phyloP scores from a whole-genome alignment of 73 alveolate species.

The Paramecium octaurelia region DNA sequence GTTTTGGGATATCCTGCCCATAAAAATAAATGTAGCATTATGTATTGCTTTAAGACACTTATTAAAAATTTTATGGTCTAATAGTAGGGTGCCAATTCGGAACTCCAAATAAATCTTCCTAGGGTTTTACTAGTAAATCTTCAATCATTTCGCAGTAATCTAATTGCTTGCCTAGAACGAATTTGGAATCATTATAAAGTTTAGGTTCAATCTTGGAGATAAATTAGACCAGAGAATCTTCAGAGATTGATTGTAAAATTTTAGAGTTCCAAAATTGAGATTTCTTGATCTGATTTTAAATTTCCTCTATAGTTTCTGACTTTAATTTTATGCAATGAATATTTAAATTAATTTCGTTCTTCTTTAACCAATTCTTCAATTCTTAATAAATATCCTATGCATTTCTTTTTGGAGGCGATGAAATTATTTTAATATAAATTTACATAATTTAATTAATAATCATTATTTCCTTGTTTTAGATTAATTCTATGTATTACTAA shows the following conservation, averaged over 20 bases:
- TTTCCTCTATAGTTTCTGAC: not conserved
- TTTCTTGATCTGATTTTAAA: not conserved
- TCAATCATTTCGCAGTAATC: slow-evolving; percentile 1
- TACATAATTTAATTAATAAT: not conserved
- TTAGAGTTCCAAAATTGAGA: not conserved
- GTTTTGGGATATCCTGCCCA: not conserved
- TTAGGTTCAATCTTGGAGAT: not conserved
- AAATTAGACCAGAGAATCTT: not conserved
- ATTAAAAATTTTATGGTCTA: not conserved
- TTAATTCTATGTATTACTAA: not conserved
- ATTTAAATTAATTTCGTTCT: not conserved
- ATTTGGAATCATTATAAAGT: not conserved
- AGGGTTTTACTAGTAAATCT: not conserved
- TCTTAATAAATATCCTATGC: not conserved
- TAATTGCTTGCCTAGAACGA: not conserved
- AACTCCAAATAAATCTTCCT: not conserved
- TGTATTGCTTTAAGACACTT: not conserved
- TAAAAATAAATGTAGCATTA: not conserved
- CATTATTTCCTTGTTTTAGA: not conserved
- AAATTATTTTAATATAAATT: not conserved
- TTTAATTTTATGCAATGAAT: not conserved
- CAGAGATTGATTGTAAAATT: not conserved
- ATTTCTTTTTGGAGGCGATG: not conserved
- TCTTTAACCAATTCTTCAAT: not conserved
- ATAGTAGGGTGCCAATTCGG: not conserved